phyloP scores from a whole-genome alignment of 306 rosid genomes.

The Trichosanthes truncata region DNA sequence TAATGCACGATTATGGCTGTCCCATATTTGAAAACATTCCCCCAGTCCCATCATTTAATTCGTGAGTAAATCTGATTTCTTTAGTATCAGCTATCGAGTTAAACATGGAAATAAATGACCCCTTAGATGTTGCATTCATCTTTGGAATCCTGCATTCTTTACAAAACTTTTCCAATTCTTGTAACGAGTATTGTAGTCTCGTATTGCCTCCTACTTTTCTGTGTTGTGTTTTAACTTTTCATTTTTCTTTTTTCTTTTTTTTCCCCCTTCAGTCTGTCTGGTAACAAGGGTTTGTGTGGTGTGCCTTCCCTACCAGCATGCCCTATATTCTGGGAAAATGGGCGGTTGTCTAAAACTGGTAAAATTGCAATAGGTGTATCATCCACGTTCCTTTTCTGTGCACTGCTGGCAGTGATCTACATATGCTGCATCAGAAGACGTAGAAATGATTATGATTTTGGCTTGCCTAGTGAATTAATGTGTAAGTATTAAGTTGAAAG shows the following conservation, averaged over 20 bases:
- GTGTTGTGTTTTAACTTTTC: not conserved
- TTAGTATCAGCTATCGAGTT: not conserved
- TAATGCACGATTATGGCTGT: not conserved
- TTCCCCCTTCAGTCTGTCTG: constrained; percentile 46
- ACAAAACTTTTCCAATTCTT: not conserved
- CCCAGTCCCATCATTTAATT: not conserved
- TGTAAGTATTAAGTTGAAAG: constrained; percentile 39
- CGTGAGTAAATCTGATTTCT: not conserved
- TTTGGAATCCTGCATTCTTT: not conserved
- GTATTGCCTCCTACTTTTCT: not conserved
- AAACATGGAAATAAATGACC: not conserved
- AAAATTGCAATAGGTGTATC: constrained; percentile 76
- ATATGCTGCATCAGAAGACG: constrained; percentile 59
- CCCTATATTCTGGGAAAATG: constrained; percentile 80
- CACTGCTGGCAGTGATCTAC: constrained; percentile 46
- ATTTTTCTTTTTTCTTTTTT: not conserved
- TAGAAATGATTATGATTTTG: constrained; percentile 80
- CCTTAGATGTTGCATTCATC: not conserved
- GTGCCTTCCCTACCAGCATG: constrained; percentile 65
- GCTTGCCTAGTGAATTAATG: constrained; percentile 74
- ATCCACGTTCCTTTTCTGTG: constrained; percentile 37
- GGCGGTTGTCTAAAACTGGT: constrained; percentile 54
- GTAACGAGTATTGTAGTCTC: not conserved
- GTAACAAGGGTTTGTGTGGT: constrained; percentile 83
- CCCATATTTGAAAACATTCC: not conserved